Base-by-base conservation (phyloP, 257 asterid genomes). In the Linaria vulgaris region DNA sequence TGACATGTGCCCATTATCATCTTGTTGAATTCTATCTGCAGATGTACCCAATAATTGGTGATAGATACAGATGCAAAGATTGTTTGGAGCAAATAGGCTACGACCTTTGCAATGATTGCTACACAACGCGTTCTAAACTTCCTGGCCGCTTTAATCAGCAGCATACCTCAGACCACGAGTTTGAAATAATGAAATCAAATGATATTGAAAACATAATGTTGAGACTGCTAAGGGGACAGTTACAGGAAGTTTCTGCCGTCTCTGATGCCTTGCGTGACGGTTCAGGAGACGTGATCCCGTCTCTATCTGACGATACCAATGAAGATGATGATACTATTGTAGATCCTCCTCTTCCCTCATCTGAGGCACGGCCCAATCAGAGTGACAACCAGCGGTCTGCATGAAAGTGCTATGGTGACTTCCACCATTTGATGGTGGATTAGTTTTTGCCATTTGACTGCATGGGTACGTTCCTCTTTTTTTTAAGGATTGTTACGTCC, bases 101-200 rank as follows among this genome's bases (percentile, higher is more conserved):
- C 23, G 83, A 84, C 76, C 83, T 84, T 1, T 82, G 91, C 43
- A 55, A 66, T 38, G 81, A 68, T 46, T 82, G 91, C 73, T 73
- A 75, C 66, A 64, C 72, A 3, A 73, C 74, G 24, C 41, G 66
- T 59, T 68, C 83, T 19, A 78, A 75, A 69, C 82, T 77, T 57
- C 85, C 86, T 8, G 88, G 88, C 17, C 75, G 91, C 27, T 84
- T 82, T 55, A 84, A 78, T 57, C 91, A 82, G 73, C 83, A 79
- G 60, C 91, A 84, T 72, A 79, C 88, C 6, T 73, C 87, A 19
- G 82, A 81, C 24, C 91, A 84, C 71, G 54, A 52, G 56, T 81
- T 81, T 69, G 84, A 84, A 73, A 49, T 67, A 30, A 4, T 47
- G 70, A 71, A 66, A 57, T 78, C 68, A 14, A 54, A 19, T 54